Percentiles rank a stretch among this genome's conserved stretches.
Evolutionary conservation across 148 eudicot genomes (phyloP).

Genomic region (Rhododendron mucronatum): DNA sequence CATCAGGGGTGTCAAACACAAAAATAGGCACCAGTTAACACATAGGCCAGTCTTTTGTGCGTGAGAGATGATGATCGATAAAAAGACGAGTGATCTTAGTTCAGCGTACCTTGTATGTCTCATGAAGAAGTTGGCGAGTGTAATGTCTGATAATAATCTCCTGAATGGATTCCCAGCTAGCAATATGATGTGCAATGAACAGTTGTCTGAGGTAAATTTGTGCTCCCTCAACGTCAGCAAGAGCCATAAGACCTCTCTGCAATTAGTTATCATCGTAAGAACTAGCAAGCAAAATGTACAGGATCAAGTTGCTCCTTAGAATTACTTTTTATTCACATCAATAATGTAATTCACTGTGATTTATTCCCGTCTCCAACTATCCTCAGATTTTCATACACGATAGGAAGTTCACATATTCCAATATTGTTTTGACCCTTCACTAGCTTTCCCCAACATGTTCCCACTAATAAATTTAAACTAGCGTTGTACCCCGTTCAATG

Average conservation of each 20-base stretch:
- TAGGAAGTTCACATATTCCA: not conserved
- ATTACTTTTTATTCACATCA: not conserved
- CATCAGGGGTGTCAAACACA: not conserved
- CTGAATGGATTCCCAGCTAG: slow-evolving; percentile 90
- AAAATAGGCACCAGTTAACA: not conserved
- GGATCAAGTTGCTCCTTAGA: not conserved
- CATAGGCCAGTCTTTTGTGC: not conserved
- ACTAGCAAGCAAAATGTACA: not conserved
- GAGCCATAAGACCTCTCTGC: slow-evolving; percentile 93
- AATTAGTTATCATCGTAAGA: slow-evolving; percentile 5
- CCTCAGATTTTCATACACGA: not conserved
- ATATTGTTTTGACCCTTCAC: not conserved
- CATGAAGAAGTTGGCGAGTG: slow-evolving; percentile 82
- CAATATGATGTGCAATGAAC: slow-evolving; percentile 77
- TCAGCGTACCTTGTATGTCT: slow-evolving; percentile 77
- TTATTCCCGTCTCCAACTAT: not conserved
- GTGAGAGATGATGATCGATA: not conserved
- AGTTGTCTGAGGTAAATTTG: slow-evolving; percentile 63
- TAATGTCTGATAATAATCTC: slow-evolving; percentile 82
- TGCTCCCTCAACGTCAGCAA: slow-evolving; percentile 97
- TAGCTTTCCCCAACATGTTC: not conserved
- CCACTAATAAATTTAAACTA: not conserved
- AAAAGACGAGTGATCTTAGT: not conserved
- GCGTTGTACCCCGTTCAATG: no score
- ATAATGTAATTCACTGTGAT: not conserved